Base-by-base conservation (phyloP, 176 grass and related monocot species). In the Oryza nivara region DNA sequence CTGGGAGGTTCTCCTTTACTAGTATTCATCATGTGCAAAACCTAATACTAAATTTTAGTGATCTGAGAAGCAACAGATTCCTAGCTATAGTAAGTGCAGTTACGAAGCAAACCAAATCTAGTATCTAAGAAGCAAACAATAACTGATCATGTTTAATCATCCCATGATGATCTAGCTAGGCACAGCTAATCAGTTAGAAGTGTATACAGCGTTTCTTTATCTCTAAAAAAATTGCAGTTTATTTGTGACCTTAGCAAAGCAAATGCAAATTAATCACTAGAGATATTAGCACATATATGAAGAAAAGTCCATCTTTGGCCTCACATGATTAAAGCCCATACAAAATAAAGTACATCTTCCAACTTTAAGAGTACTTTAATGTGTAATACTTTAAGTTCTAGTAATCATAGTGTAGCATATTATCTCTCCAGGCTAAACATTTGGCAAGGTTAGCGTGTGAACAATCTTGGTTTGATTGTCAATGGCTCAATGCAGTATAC, bases 1-100 rank as follows among this genome's bases (percentile, higher is more conserved):
- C 85, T 82, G 70, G 80, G 70, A 79, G 77, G 78, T 74, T 86
- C 91, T 5, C 77, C 85, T 92, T 93, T 91, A 83, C 82, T 77
- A 88, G 15, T 67, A 22, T 44, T 11, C 58, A 74, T 74, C 46
- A 82, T 77, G 23, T 77, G 23, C 56, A 82, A 81, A 84, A 48
- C 19, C 47, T 52, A 67, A 78, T 52, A 40, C 38, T 7, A 73
- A 72, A 45, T 20, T 56, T 58, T 54, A 88, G 8, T 73, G 23
- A 11, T 78, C 60, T 45, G 79, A 85, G 22, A 77, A 73, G 67
- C 78, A 40, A 40, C 38, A 40, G 38, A 7, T 40, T 7, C 38
- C 47, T 30, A 30, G 28, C 28, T 5, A 28, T 26, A 26, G 20
- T 72, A 49, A 11, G 69, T 79, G 56, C 20, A 86, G 46, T 71